These are phyloP conservation scores for Cyclotella sp. DNA, from an alignment of 108 stramenopile genomes.

Conservation along the genomic window DNA sequence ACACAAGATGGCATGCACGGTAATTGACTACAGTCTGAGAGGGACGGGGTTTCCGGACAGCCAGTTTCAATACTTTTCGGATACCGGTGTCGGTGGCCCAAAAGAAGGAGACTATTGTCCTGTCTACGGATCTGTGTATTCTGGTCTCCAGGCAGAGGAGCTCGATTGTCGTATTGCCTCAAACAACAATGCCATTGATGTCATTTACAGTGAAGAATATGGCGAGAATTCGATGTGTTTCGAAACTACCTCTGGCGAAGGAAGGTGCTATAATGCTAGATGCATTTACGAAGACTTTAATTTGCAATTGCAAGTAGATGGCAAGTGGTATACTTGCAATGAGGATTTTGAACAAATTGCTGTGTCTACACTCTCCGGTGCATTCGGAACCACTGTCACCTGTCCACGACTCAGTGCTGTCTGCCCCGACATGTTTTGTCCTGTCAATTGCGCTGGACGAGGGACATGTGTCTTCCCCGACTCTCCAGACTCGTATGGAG, in stretches of 20 bases:
- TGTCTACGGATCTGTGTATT: constrained; percentile 75
- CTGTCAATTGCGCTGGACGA: constrained; percentile 81
- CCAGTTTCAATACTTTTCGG: constrained; percentile 75
- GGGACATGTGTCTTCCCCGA: constrained; percentile 71
- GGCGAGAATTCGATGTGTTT: constrained; percentile 77
- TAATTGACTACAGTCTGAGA: constrained; percentile 73
- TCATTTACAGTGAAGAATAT: constrained; percentile 70
- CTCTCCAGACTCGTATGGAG: constrained; percentile 40
- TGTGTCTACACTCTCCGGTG: constrained; percentile 45
- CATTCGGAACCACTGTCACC: constrained; percentile 48
- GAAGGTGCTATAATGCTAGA: constrained; percentile 75
- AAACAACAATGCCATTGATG: constrained; percentile 70
- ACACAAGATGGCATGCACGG: constrained; percentile 85
- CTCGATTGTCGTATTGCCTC: constrained; percentile 63
- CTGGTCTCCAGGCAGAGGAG: constrained; percentile 59
- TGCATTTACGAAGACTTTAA: constrained; percentile 58
- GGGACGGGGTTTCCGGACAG: constrained; percentile 54
- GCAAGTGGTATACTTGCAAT: constrained; percentile 66
- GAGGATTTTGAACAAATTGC: constrained; percentile 76
- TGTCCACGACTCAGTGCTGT: constrained; percentile 64
- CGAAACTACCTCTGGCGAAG: constrained; percentile 67
- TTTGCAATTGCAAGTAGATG: constrained; percentile 58
- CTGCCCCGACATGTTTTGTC: constrained; percentile 89
- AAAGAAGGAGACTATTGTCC: constrained; percentile 86
- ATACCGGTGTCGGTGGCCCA: constrained; percentile 69